Evolutionary conservation across 2,329 filamentous ascomycete genomes (phyloP), one percentile per base, ranked within the genome.

Genomic region (Didymella keratinophila): DNA sequence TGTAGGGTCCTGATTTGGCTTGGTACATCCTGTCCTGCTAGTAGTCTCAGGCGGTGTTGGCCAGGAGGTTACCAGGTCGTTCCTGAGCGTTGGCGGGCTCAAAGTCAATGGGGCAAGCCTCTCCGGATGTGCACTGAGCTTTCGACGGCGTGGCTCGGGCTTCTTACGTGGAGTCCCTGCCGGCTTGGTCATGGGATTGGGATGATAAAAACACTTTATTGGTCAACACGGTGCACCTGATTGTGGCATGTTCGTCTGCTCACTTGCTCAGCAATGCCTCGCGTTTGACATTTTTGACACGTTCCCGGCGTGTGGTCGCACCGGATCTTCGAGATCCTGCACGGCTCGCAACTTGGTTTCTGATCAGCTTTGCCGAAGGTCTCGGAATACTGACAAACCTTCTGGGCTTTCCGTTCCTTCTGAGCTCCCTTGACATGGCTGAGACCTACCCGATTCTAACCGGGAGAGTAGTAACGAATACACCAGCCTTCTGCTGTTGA

Each of bases 171-270:
- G 72, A 9, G 72, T 73, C 7, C 73, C 73, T 18, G 69, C 66
- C 2, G 74, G 72, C 58, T 73, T 74, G 42, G 73, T 76, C 74
- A 76, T 75, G 3, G 74, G 73, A 30, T 70, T 71, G 12, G 73
- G 73, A 59, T 76, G 74, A 41, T 74, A 76, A 58, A 72, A 76
- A 59, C 74, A 76, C 69, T 76, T 52, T 32, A 12, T 9, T 36
- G 37, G 56, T 58, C 56, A 58, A 58, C 50, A 46, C 23, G 12
- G 9, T 51, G 41, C 25, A 23, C 4, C 4, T 6, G 10, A 36
- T 30, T 20, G 39, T 21, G 43, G 16, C 34, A 9, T 16, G 3
- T 12, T 21, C n/a, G 44, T 25, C 36, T 53, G 50, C 70, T 66
- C 42, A 74, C 71, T 74, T 72, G 72, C 12, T 73, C 73, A 21